These are phyloP conservation scores for Penicillium pancosmium DNA, from an alignment of 495 filamentous ascomycete species.

Conservation along the genomic window DNA sequence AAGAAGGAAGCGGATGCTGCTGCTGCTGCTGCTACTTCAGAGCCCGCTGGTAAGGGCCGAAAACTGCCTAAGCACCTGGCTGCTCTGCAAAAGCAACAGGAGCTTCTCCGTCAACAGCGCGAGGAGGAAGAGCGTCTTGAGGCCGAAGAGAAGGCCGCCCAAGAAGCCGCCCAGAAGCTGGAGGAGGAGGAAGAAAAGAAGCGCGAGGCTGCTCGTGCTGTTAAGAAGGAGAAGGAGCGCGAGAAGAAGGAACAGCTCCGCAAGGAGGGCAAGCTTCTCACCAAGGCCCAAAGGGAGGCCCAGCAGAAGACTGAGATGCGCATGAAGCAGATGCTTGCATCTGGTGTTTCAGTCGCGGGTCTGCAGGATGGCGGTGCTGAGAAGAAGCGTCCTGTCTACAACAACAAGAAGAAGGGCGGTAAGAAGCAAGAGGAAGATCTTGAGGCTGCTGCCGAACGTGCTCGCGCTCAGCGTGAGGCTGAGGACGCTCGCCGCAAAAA, in stretches of 20 bases:
- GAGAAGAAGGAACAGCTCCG: constrained; percentile 94
- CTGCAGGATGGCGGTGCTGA: constrained; percentile 63
- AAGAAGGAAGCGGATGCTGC: constrained; percentile 35
- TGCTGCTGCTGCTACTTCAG: constrained; percentile 52
- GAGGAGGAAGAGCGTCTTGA: constrained; percentile 70
- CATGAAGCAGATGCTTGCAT: constrained; percentile 90
- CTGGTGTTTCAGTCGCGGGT: constrained; percentile 80
- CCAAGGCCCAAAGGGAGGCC: constrained; percentile 89
- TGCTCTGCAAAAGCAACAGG: constrained; percentile 90
- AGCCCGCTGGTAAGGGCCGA: constrained; percentile 76
- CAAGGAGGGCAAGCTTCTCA: constrained; percentile 92
- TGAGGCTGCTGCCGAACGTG: constrained; percentile 63
- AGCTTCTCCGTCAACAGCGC: constrained; percentile 69
- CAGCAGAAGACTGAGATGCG: constrained; percentile 82
- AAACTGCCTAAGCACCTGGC: constrained; percentile 81
- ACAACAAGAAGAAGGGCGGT: constrained; percentile 74
- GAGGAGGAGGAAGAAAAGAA: constrained; percentile 76
- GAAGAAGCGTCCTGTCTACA: constrained; percentile 76
- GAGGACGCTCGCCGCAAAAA: constrained; percentile 71
- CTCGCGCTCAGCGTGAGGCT: constrained; percentile 63
- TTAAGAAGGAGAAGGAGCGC: constrained; percentile 94
- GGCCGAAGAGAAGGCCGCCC: constrained; percentile 74
- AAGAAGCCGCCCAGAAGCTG: constrained; percentile 67
- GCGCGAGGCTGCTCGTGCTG: constrained; percentile 71
- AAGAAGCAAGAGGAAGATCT: constrained; percentile 73